Conservation (phyloP, 768 basidiomycete genomes). For the Termitomyces sp. region DNA sequence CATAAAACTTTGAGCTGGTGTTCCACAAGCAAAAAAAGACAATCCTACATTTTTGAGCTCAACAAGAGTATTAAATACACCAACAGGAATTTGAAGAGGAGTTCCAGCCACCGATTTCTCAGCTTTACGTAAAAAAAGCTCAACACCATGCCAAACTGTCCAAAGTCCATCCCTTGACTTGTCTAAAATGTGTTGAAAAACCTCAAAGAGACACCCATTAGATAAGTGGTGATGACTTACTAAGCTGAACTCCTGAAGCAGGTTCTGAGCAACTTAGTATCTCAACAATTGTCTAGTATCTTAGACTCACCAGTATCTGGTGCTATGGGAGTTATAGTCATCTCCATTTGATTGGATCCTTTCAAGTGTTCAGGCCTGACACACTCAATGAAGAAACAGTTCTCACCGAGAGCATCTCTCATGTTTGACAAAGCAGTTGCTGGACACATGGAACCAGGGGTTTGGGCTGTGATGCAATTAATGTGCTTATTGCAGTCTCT, state of each 20-base stretch:
- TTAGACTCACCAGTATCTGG: too few species aligned
- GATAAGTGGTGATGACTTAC: too few species aligned
- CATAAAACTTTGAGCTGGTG: neutral
- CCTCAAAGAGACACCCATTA: too few species aligned
- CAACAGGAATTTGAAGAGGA: neutral
- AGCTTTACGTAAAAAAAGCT: neutral
- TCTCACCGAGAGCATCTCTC: neutral
- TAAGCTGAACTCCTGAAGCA: too few species aligned
- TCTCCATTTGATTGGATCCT: too few species aligned
- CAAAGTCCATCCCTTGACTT: neutral
- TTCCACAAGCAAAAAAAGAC: neutral
- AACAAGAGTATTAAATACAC: neutral
- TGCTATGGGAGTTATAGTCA: too few species aligned
- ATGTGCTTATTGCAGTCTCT: too few species aligned
- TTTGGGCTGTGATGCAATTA: neutral
- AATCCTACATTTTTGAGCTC: neutral
- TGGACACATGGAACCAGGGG: neutral
- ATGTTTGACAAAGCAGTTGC: neutral
- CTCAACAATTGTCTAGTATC: too few species aligned
- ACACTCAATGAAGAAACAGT: neutral
- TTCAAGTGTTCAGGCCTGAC: neutral
- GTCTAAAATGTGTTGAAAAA: too few species aligned
- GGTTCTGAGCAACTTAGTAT: too few species aligned
- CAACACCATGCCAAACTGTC: neutral
- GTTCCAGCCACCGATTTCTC: neutral